Conservation (phyloP, 2,329 filamentous ascomycete species). For the Pestalotiopsis sp. region DNA sequence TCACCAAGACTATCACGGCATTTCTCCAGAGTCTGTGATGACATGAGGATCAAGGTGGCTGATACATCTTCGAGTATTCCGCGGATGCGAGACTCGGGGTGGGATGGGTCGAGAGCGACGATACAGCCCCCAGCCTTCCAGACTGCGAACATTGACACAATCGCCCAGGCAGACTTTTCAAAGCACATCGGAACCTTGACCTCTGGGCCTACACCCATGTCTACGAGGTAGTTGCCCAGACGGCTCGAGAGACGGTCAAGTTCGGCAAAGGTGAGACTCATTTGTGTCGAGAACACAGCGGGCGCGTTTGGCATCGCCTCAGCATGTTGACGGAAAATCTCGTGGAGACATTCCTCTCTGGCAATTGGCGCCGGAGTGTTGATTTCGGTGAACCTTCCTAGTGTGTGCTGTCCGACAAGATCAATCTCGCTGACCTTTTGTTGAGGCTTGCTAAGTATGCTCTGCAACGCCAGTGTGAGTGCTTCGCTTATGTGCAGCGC, state of each 20-base stretch:
- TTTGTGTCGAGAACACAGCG: slow-evolving; percentile 9
- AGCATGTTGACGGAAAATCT: slow-evolving; percentile 12
- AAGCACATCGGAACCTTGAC: slow-evolving; percentile 35
- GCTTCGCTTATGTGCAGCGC: slow-evolving; percentile 12
- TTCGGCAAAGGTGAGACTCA: slow-evolving; percentile 28
- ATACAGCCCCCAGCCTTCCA: slow-evolving; percentile 12
- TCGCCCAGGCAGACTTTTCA: slow-evolving; percentile 37
- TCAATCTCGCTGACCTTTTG: slow-evolving; percentile 11
- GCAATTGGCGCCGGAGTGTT: slow-evolving; percentile 14
- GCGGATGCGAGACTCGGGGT: slow-evolving; percentile 11
- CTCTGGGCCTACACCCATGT: slow-evolving; percentile 29
- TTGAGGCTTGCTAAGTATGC: slow-evolving; percentile 8
- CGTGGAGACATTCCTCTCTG: slow-evolving; percentile 13
- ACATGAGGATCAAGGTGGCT: slow-evolving; percentile 14
- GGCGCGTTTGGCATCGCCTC: neutral
- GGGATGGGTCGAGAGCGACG: slow-evolving; percentile 8
- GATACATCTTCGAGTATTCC: slow-evolving; percentile 13
- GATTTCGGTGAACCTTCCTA: slow-evolving; percentile 5
- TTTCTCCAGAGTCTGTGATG: neutral
- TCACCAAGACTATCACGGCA: slow-evolving; percentile 5
- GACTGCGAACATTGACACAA: slow-evolving; percentile 12
- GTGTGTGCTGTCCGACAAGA: slow-evolving; percentile 6
- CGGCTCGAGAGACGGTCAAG: slow-evolving; percentile 25
- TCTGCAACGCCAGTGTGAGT: slow-evolving; percentile 4
- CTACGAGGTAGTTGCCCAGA: slow-evolving; percentile 24